A percentile compares a stretch with the other conserved stretches of the same genome.
Evolutionary conservation across 768 basidiomycete genomes (phyloP).

Genomic region (Mycena maculata): DNA sequence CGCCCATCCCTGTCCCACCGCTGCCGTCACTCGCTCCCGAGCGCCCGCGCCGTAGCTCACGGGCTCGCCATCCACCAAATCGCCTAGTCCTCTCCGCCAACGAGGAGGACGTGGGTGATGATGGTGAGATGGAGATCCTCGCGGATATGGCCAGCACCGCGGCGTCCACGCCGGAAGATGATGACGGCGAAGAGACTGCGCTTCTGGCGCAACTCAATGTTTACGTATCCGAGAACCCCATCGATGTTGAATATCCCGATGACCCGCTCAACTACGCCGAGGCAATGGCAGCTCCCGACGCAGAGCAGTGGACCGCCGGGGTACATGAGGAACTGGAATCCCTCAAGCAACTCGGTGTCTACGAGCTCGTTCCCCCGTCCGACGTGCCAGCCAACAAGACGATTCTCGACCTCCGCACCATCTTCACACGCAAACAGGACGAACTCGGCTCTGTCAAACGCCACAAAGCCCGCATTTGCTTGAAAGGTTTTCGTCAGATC

Average conservation of each 20-base stretch:
- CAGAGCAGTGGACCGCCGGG: constrained; percentile 32
- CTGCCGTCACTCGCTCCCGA: too few species aligned
- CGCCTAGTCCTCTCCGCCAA: background rate
- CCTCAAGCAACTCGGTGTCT: constrained; percentile 42
- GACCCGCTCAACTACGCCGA: background rate
- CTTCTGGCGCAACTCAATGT: background rate
- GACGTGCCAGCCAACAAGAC: constrained; percentile 27
- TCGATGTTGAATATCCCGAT: background rate
- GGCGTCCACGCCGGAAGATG: too few species aligned
- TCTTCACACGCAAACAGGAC: too few species aligned
- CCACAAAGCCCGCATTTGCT: too few species aligned
- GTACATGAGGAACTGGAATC: constrained; percentile 41
- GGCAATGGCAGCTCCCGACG: background rate
- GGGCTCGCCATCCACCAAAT: too few species aligned
- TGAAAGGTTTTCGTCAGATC: background rate
- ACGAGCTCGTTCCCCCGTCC: constrained; percentile 38
- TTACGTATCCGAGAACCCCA: background rate
- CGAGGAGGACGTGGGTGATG: background rate
- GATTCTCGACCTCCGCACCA: too few species aligned
- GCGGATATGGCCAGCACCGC: background rate
- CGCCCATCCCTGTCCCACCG: too few species aligned
- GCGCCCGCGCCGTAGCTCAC: too few species aligned
- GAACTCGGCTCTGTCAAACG: too few species aligned
- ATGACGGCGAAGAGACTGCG: background rate
- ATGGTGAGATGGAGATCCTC: background rate